Evolutionary conservation across 257 asterid species (phyloP).

Genomic region (Leptodermis oblonga): DNA sequence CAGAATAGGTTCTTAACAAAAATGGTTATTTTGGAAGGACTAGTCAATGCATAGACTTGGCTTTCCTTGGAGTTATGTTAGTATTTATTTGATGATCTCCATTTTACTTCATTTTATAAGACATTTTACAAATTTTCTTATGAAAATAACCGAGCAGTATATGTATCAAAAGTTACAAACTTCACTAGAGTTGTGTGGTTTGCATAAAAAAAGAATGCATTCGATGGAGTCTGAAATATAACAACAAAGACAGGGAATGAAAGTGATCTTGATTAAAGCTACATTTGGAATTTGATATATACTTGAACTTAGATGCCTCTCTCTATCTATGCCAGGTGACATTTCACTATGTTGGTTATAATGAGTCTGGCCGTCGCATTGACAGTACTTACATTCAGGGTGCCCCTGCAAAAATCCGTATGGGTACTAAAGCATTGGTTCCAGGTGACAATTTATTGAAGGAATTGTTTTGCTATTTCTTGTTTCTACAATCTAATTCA

Average conservation of each 20-base stretch:
- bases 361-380: conserved; percentile 94
- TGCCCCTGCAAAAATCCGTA: conserved; percentile 84
- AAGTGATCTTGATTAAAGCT: not conserved
- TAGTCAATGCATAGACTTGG: not conserved
- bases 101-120: not conserved
- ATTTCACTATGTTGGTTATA: conserved; percentile 88
- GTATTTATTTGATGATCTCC: not conserved
- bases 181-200: too few species aligned
- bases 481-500: not conserved
- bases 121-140: not conserved
- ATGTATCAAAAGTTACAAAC: not conserved
- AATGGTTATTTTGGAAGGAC: not conserved
- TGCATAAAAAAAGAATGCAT: not conserved
- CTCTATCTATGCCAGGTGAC: conserved; percentile 52
- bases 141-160: not conserved
- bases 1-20: not conserved
- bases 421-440: conserved; percentile 83
- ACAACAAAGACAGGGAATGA: not conserved
- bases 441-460: conserved; percentile 59
- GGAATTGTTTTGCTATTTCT: not conserved
- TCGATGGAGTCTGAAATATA: not conserved
- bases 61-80: not conserved
- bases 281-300: not conserved
- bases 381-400: conserved; percentile 95
- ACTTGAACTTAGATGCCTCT: not conserved